Percentiles rank a stretch among this genome's conserved stretches.
Conservation (phyloP, 73 alveolate species). For the Tetrahymena thermophila region DNA sequence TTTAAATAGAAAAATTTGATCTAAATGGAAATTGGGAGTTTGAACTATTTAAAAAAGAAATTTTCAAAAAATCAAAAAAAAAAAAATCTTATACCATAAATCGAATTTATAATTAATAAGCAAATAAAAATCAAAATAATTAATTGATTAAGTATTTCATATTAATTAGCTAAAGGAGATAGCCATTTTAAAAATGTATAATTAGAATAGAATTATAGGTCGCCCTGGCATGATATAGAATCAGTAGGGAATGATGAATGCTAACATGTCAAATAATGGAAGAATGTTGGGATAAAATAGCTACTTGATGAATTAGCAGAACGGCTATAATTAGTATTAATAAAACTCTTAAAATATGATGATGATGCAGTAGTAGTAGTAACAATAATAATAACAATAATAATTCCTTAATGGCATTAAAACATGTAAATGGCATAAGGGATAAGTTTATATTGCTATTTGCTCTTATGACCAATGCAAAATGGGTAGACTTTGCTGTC, state of each 20-base stretch:
- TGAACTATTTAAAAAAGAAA: not conserved
- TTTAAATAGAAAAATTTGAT: not conserved
- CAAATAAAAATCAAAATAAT: not conserved
- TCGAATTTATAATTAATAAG: not conserved
- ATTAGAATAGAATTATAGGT: not conserved
- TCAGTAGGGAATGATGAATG: not conserved
- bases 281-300: not conserved
- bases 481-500: not conserved
- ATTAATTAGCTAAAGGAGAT: not conserved
- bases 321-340: not conserved
- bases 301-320: not conserved
- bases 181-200: not conserved
- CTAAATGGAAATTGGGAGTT: not conserved
- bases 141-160: not conserved
- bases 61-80: not conserved
- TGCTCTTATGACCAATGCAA: not conserved
- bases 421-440: not conserved
- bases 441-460: not conserved
- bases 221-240: not conserved
- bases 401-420: not conserved
- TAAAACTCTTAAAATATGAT: not conserved
- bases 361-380: not conserved
- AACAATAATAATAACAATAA: not conserved
- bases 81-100: not conserved
- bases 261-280: not conserved